Evolutionary conservation across 176 grass and related monocot species (phyloP).

Genomic region (Elaeis guineensis): DNA sequence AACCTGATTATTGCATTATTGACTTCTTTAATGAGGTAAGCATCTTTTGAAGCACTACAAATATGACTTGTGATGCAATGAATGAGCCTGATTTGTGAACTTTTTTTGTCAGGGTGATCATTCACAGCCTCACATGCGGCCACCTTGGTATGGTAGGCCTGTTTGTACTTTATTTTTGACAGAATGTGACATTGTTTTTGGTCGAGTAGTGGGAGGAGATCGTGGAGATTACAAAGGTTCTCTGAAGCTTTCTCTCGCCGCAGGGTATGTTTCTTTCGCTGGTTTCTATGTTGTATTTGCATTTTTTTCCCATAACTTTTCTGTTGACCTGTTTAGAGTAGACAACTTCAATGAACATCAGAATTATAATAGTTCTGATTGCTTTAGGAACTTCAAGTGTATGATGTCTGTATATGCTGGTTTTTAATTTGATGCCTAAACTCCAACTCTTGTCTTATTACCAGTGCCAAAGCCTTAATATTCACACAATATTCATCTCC

Average conservation of each 20-base stretch:
- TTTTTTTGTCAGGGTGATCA: constrained; percentile 32
- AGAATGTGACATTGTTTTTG: constrained; percentile 96
- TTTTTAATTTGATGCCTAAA: too few species aligned
- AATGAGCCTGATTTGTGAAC: neutral
- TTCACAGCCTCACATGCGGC: constrained; percentile 31
- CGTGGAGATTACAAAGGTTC: constrained; percentile 68
- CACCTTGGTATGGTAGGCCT: constrained; percentile 81
- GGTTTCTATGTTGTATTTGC: too few species aligned
- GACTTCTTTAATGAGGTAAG: constrained; percentile 84
- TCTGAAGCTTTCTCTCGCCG: constrained; percentile 54
- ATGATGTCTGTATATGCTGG: too few species aligned
- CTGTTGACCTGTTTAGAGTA: too few species aligned
- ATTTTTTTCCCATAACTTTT: too few species aligned
- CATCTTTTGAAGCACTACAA: neutral
- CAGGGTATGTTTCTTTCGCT: constrained; percentile 49
- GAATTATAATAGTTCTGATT: too few species aligned
- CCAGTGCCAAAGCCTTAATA: too few species aligned
- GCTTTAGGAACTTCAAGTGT: too few species aligned
- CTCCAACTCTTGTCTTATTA: too few species aligned
- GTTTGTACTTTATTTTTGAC: constrained; percentile 82
- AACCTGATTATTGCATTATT: constrained; percentile 91
- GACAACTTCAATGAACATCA: too few species aligned
- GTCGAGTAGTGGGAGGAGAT: constrained; percentile 53
- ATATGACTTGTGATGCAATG: neutral
- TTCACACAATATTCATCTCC: too few species aligned